Conservation (phyloP, 2,329 filamentous ascomycete genomes). For the Colletotrichum neosansevieriae region DNA sequence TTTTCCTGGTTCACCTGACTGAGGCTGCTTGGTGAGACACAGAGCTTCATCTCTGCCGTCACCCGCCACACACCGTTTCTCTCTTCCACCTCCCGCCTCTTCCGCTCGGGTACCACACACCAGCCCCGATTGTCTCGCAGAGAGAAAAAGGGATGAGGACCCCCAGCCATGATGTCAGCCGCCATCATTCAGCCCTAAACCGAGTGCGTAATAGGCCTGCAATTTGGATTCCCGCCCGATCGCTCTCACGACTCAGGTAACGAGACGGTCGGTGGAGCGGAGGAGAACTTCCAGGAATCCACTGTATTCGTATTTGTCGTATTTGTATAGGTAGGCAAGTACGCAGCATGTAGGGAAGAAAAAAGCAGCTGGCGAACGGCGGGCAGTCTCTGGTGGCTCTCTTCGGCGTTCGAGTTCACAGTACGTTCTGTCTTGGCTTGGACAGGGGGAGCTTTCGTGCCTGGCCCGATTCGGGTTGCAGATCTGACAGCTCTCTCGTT, state of each 20-base stretch:
- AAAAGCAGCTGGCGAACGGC: neutral
- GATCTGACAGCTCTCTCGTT: conserved; percentile 24
- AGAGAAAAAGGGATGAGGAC: conserved; percentile 1
- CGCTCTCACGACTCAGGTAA: conserved; percentile 20
- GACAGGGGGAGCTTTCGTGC: conserved; percentile 19
- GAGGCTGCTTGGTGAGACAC: conserved; percentile 21
- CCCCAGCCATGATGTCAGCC: conserved; percentile 34
- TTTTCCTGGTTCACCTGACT: conserved; percentile 8
- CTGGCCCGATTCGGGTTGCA: conserved; percentile 21
- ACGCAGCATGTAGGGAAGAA: neutral
- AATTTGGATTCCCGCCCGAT: conserved; percentile 10
- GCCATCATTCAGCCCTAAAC: conserved; percentile 24
- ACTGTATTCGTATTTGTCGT: too few relatives aligned
- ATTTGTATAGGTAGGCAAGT: too few relatives aligned
- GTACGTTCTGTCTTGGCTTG: conserved; percentile 1
- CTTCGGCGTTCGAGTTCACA: conserved; percentile 8
- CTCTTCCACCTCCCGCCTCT: neutral
- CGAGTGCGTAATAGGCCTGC: conserved; percentile 10
- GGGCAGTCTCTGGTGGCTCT: neutral
- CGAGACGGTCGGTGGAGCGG: conserved; percentile 13
- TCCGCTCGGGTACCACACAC: neutral
- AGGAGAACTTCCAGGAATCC: neutral
- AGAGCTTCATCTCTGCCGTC: neutral
- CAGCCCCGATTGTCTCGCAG: neutral
- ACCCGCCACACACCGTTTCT: conserved; percentile 16